These are phyloP conservation scores for Primulina huaijiensis DNA, from an alignment of 257 asterid species.

Conservation along the genomic window DNA sequence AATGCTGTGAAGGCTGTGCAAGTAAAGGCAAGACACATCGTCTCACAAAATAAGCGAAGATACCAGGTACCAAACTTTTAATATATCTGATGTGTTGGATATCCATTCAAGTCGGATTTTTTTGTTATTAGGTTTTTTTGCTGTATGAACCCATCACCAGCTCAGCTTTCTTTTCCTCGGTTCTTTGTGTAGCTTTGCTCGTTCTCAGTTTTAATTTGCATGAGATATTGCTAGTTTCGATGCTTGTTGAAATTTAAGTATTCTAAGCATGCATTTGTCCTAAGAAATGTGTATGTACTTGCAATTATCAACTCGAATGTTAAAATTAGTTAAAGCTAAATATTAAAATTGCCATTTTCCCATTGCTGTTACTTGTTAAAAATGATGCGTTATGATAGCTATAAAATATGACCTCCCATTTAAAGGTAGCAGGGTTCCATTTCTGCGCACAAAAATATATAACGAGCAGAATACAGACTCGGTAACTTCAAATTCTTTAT, in stretches of 20 bases:
- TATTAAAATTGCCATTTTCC: slow-evolving; percentile 2
- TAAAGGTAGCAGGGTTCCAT: slow-evolving; percentile 1
- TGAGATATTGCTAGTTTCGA: slow-evolving; percentile 4
- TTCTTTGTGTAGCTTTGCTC: slow-evolving; percentile 4
- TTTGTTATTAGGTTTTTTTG: not conserved
- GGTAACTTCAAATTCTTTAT: not conserved
- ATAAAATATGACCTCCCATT: not conserved
- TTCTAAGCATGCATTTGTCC: slow-evolving; percentile 1
- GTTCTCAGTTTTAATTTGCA: slow-evolving; percentile 19
- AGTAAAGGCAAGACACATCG: slow-evolving; percentile 89
- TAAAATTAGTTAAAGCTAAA: slow-evolving; percentile 16
- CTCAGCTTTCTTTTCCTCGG: not conserved
- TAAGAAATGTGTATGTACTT: slow-evolving; percentile 6
- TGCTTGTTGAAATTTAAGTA: not conserved
- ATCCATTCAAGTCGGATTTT: slow-evolving; percentile 5
- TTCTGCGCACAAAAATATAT: not conserved
- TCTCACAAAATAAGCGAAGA: slow-evolving; percentile 95
- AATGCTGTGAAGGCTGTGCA: slow-evolving; percentile 94
- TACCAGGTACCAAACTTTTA: slow-evolving; percentile 63
- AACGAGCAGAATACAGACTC: slow-evolving; percentile 1
- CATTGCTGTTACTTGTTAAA: slow-evolving; percentile 1
- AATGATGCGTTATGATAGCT: slow-evolving; percentile 9
- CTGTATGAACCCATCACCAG: slow-evolving; percentile 2
- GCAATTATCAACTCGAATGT: slow-evolving; percentile 21
- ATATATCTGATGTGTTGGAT: slow-evolving; percentile 20